Base-by-base conservation (phyloP, 2,329 filamentous ascomycete genomes). In the Arachnomyces sp. region DNA sequence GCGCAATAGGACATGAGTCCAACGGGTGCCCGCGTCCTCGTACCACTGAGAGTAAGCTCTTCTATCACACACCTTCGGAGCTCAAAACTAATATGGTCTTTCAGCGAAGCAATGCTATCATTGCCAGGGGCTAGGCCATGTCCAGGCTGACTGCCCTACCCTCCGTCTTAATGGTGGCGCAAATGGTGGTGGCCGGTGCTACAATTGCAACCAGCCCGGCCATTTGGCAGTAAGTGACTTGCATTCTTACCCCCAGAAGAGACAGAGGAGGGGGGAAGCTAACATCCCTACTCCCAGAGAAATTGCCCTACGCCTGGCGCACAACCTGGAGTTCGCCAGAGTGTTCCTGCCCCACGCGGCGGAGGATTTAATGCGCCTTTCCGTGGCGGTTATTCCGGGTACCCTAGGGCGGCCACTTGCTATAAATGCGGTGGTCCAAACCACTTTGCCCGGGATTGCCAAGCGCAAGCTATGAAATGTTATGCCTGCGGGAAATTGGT, bases 21-120 rank as follows among this genome's bases (percentile, higher is more conserved):
- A 96, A 94, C 72, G 85, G 84, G 66, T 98, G 92, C 77, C 92
- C 92, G 56, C 82, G 90, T 61, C 92, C 92, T 59, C 84, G 92
- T 67, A 95, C 90, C 46, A 95, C 92, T 50, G 92, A 98, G 72
- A 81, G 78, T 82, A 74, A 68, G 77, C 60, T 38, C 39, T 37
- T 31, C 40, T 25, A 31, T 15, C 18, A 9, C 9, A 25, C 21
- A 25, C 9, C 21, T 25, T 25, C 21, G 21, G 28, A 33, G 38
- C 31, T 13, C 25, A 28, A 43, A 36, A n/a, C 25, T 34, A 31
- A 34, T 29, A 34, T 35, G 34, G 44, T 40, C 42, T 38, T 31
- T 31, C 56, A 82, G 88, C 88, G 39, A 98, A 98, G 81, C 92
- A 98, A 76, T 98, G 92, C 80, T 98, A 98, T 68, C 92, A 96